phyloP scores from a whole-genome alignment of 2,329 filamentous ascomycete genomes.

The Chaetomium sp. region DNA sequence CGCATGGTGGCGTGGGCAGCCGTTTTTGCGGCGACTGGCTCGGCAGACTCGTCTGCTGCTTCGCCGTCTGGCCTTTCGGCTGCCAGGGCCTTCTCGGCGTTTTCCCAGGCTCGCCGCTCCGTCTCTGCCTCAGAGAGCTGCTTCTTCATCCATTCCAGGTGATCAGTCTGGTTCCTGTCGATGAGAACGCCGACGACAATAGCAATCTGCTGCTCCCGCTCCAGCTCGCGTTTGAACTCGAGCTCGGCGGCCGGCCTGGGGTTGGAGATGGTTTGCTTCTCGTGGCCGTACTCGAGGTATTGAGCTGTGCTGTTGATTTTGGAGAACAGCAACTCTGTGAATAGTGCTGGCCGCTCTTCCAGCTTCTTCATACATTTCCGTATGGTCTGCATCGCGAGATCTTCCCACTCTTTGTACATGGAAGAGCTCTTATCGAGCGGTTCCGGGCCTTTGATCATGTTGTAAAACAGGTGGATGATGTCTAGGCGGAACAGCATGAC shows the following conservation, averaged over 20 bases:
- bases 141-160: slow-evolving; percentile 80
- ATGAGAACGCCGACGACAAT: slow-evolving; percentile 79
- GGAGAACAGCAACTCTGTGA: slow-evolving; percentile 92
- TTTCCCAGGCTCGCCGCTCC: slow-evolving; percentile 77
- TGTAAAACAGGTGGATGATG: slow-evolving; percentile 83
- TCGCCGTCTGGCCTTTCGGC: slow-evolving; percentile 16
- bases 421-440: slow-evolving; percentile 67
- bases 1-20: slow-evolving; percentile 58
- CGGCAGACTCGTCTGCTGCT: slow-evolving; percentile 37
- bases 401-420: slow-evolving; percentile 88
- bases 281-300: slow-evolving; percentile 88
- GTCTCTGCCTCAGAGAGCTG: slow-evolving; percentile 67
- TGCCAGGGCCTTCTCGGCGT: slow-evolving; percentile 62
- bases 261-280: slow-evolving; percentile 70
- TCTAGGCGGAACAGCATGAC: slow-evolving; percentile 89
- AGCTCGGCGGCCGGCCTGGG: slow-evolving; percentile 76
- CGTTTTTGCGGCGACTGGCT: slow-evolving; percentile 41
- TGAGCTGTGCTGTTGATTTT: slow-evolving; percentile 82
- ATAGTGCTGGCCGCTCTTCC: slow-evolving; percentile 78
- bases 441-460: slow-evolving; percentile 87
- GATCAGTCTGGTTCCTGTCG: slow-evolving; percentile 74
- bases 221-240: slow-evolving; percentile 74
- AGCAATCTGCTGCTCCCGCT: slow-evolving; percentile 70
- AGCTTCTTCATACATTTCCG: slow-evolving; percentile 82
- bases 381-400: slow-evolving; percentile 81